phyloP scores from a whole-genome alignment of 345 rosid genomes.

The Pseudoturritis turrita region DNA sequence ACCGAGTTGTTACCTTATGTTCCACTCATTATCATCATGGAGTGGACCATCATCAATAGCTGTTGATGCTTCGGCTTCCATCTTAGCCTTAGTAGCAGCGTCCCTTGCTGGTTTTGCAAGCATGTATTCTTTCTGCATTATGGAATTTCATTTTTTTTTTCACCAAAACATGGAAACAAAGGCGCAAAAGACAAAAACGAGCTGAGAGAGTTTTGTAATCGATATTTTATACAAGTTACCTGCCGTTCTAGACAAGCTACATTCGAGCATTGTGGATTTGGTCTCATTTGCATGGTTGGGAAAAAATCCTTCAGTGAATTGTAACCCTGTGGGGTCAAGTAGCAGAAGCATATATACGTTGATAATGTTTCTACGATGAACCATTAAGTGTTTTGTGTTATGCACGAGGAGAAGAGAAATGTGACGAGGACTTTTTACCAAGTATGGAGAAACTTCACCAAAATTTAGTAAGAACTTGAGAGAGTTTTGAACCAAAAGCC shows the following conservation, averaged over 20 bases:
- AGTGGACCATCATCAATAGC: slow-evolving; percentile 49
- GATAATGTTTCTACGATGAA: not conserved
- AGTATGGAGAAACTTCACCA: slow-evolving; percentile 85
- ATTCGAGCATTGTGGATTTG: slow-evolving; percentile 93
- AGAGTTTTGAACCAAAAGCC: slow-evolving; percentile 87
- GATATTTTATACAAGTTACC: slow-evolving; percentile 41
- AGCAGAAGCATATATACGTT: not conserved
- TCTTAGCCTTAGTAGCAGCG: slow-evolving; percentile 85
- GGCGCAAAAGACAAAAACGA: not conserved
- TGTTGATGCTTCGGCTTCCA: slow-evolving; percentile 58
- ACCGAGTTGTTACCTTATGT: slow-evolving; percentile 59
- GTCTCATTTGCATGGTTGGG: slow-evolving; percentile 96
- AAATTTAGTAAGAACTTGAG: slow-evolving; percentile 77
- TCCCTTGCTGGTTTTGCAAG: slow-evolving; percentile 80
- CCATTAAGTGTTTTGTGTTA: not conserved
- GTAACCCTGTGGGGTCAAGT: slow-evolving; percentile 64
- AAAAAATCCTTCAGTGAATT: slow-evolving; percentile 92
- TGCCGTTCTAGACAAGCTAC: slow-evolving; percentile 85
- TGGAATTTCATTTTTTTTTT: not conserved
- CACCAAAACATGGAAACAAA: slow-evolving; percentile 12
- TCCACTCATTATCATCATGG: slow-evolving; percentile 91
- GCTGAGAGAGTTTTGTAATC: not conserved
- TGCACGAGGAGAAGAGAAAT: not conserved
- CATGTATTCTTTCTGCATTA: slow-evolving; percentile 67
- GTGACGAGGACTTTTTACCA: slow-evolving; percentile 45